Conservation (phyloP, 139 green algal species). For the Deuterostichococcus epilithicus region DNA sequence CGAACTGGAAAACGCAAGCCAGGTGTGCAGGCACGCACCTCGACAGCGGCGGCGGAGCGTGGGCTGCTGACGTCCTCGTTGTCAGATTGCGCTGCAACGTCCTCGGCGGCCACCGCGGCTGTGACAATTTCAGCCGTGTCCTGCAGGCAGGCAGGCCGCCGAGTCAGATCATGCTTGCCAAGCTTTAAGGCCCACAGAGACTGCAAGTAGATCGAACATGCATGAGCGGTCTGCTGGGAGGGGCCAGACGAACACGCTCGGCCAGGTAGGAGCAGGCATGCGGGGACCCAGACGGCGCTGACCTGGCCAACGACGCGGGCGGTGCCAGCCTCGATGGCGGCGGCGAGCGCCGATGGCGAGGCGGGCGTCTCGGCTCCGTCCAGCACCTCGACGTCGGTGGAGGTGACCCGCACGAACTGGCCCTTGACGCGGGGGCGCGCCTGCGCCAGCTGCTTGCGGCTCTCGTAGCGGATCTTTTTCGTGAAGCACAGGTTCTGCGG, state of each 20-base stretch:
- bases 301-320: not conserved
- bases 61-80: not conserved
- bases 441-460: slow-evolving; percentile 59
- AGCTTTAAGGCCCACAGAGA: no score
- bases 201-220: no score
- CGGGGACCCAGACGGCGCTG: no score
- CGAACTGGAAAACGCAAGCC: not conserved
- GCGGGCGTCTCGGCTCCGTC: not conserved
- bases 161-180: no score
- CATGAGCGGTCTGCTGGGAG: no score
- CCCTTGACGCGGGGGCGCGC: slow-evolving; percentile 51
- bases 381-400: not conserved
- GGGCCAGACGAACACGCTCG: no score
- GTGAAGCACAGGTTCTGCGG: slow-evolving; percentile 50
- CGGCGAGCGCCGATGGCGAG: not conserved
- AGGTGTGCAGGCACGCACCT: not conserved
- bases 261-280: no score
- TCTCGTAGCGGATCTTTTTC: slow-evolving; percentile 69
- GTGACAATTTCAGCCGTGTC: no score
- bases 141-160: no score
- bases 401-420: slow-evolving; percentile 49
- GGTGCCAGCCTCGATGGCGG: not conserved
- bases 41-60: no score
- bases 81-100: not conserved
- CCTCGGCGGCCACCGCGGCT: not conserved